A percentile compares a stretch with the other conserved stretches of the same genome.
Conservation (phyloP, 345 rosid genomes). For the Anacardium occidentale region DNA sequence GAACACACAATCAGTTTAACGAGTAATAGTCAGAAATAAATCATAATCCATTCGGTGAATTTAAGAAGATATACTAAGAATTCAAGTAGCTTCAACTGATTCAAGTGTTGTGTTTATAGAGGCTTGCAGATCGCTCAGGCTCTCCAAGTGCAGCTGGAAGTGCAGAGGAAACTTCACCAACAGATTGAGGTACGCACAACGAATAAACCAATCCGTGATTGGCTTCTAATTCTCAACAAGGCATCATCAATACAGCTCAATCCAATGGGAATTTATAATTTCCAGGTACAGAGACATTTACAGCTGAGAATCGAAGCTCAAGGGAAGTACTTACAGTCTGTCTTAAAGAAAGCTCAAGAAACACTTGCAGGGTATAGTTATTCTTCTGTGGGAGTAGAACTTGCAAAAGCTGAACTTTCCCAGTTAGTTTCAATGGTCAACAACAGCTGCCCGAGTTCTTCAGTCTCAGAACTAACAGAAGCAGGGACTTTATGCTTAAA, state of each 20-base stretch:
- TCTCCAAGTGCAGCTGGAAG: constrained; percentile 88
- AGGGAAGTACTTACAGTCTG: constrained; percentile 87
- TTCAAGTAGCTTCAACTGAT: too few relatives aligned
- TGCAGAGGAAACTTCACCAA: constrained; percentile 82
- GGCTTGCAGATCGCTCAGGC: constrained; percentile 73
- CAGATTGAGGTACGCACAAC: constrained; percentile 73
- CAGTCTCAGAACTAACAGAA: constrained; percentile 67
- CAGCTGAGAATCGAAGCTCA: constrained; percentile 97
- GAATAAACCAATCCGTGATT: not conserved
- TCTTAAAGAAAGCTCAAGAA: constrained; percentile 84
- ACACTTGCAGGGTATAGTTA: constrained; percentile 68
- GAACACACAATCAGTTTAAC: constrained; percentile 40
- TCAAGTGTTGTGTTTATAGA: constrained; percentile 32
- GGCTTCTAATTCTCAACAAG: not conserved
- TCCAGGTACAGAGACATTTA: constrained; percentile 88
- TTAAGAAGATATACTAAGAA: not conserved
- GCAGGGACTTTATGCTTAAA: constrained; percentile 37
- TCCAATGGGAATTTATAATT: constrained; percentile 12
- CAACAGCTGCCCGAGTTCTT: constrained; percentile 47
- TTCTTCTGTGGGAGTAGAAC: constrained; percentile 58
- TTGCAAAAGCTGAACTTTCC: constrained; percentile 71
- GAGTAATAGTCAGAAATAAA: constrained; percentile 49
- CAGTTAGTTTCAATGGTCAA: constrained; percentile 67
- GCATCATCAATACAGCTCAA: constrained; percentile 14
- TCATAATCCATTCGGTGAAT: constrained; percentile 9